Conservation (phyloP, 441 rosid genomes). For the Codiaeum variegatum region DNA sequence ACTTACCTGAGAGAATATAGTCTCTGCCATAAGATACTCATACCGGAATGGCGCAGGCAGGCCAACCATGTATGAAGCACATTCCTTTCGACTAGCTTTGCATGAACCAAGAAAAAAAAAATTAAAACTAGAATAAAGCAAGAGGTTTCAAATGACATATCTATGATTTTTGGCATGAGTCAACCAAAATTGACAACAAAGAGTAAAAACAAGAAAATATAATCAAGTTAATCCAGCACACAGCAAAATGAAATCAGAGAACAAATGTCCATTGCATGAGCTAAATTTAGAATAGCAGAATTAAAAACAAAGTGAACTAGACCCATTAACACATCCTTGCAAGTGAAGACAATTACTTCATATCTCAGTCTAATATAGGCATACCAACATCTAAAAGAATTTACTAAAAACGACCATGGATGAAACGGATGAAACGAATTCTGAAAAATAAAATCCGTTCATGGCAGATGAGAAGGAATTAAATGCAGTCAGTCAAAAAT, state of each 20-base stretch:
- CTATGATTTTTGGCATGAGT: not conserved
- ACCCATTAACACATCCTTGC: not conserved
- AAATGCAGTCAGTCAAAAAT: not conserved
- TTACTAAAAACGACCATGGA: not conserved
- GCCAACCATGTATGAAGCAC: conserved; percentile 91
- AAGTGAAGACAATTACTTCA: not conserved
- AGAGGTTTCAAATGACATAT: not conserved
- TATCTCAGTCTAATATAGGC: not conserved
- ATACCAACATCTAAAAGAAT: not conserved
- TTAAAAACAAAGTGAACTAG: not conserved
- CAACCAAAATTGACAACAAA: not conserved
- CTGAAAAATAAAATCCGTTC: not conserved
- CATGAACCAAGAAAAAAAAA: conserved; percentile 58
- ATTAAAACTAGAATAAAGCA: conserved; percentile 24
- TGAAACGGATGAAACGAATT: not conserved
- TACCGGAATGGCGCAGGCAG: conserved; percentile 96
- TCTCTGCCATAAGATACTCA: conserved; percentile 98
- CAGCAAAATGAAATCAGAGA: not conserved
- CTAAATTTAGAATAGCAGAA: not conserved
- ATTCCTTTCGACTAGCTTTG: conserved; percentile 99
- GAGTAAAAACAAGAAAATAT: not conserved
- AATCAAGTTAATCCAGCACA: conserved; percentile 11
- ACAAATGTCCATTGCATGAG: not conserved
- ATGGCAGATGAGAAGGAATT: not conserved
- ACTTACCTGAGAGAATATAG: conserved; percentile 92